Evolutionary conservation across 257 asterid species (phyloP), one percentile per base, ranked within the genome.

Genomic region (Scutellaria galericulata): DNA sequence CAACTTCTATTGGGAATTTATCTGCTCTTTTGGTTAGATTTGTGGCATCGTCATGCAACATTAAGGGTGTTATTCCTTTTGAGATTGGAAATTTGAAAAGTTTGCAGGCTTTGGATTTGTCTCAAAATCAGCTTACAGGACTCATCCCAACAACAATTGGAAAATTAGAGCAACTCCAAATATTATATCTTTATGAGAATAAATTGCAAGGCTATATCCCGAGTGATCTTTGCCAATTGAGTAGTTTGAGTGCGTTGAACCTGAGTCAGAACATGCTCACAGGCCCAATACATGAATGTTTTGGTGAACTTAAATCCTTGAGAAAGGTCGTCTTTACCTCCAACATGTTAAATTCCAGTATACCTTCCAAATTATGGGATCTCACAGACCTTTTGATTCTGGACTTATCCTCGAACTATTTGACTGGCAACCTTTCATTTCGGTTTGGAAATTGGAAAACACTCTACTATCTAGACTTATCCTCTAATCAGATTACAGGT

Each of bases 201-300:
- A 18, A 18, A 18, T 18, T 18, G 18, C 18, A 18, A 18, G 18
- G 18, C 18, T 18, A 18, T 18, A 75, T 78, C 44, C 76, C 81
- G 5, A 3, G 3, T 12, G 64, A 72, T 14, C 76, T 82, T 22
- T 82, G 81, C 35, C 67, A 57, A 51, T 44, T 82, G 8, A 70
- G 14, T 6, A 68, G 24, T 12, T 20, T 78, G 71, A 77, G 78
- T 14, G 68, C 14, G 6, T 75, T 82, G 72, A 31, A 56, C 54
- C 11, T 82, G 27, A 53, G 62, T 55, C 47, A 4, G 9, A 82
- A 82, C 40, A 13, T 2, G 35, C 64, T 82, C 41, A 45, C 74
- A 10, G 86, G 83, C 47, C 11, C 77, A 0, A 57, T 82, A 6
- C 79, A 61, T 9, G 56, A 66, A 42, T 82, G 86, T 27, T 63